Percentiles rank a stretch among this genome's conserved stretches.
Evolutionary conservation across 352 stramenopile genomes (phyloP).

Genomic region (Phytophthora sojae): DNA sequence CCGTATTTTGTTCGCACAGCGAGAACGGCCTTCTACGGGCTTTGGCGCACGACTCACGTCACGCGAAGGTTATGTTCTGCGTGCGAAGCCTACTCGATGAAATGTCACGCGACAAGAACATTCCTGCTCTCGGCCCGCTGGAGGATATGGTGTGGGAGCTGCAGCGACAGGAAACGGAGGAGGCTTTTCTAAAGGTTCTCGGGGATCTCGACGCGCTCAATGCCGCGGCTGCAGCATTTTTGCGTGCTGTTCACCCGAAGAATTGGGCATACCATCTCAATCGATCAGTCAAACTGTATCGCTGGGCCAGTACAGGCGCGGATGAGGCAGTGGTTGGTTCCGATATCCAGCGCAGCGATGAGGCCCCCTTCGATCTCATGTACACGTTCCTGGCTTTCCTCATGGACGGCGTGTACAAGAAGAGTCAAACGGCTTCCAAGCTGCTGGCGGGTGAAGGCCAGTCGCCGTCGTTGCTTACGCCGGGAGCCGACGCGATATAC

Average conservation of each 20-base stretch:
- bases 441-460: slow-evolving; percentile 37
- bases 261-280: slow-evolving; percentile 78
- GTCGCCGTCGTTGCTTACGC: slow-evolving; percentile 51
- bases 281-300: slow-evolving; percentile 66
- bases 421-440: slow-evolving; percentile 71
- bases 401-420: slow-evolving; percentile 81
- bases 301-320: slow-evolving; percentile 70
- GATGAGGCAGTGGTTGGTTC: slow-evolving; percentile 66
- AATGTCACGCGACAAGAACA: slow-evolving; percentile 82
- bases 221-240: slow-evolving; percentile 56
- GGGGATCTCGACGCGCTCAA: slow-evolving; percentile 65
- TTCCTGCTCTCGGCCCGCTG: slow-evolving; percentile 62
- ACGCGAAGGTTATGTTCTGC: slow-evolving; percentile 79
- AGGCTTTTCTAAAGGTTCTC: slow-evolving; percentile 60
- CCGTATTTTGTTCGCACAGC: slow-evolving; percentile 68
- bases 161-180: slow-evolving; percentile 63
- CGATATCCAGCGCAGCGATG: slow-evolving; percentile 68
- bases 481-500: slow-evolving; percentile 71
- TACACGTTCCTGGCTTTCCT: slow-evolving; percentile 83
- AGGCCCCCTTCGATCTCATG: slow-evolving; percentile 82
- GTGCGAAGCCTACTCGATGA: slow-evolving; percentile 70
- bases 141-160: slow-evolving; percentile 75
- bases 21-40: slow-evolving; percentile 68
- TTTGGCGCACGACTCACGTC: slow-evolving; percentile 54
- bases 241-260: slow-evolving; percentile 65